Evolutionary conservation across 1,284 basidiomycete species (phyloP).

Genomic region (Porogramme epimiltina): DNA sequence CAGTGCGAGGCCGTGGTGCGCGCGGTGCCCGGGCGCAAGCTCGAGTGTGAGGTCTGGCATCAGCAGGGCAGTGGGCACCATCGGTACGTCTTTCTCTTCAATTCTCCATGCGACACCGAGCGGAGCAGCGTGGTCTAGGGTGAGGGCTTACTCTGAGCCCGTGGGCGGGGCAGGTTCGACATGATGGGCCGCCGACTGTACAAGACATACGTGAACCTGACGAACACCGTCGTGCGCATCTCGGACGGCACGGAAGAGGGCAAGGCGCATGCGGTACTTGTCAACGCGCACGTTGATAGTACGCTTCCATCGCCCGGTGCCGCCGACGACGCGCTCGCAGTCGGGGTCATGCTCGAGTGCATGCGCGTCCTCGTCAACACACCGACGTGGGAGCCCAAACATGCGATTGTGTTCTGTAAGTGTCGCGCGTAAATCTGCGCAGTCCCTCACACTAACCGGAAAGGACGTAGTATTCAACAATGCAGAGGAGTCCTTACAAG

Average conservation of each 20-base stretch:
- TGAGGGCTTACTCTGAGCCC: too few species aligned
- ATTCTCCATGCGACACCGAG: too few species aligned
- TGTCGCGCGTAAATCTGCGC: constrained; percentile 8
- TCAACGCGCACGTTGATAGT: constrained; percentile 91
- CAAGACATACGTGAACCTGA: constrained; percentile 88
- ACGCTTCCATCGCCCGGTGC: constrained; percentile 83
- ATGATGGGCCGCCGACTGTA: constrained; percentile 86
- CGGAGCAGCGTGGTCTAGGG: too few species aligned
- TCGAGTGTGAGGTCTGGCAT: constrained; percentile 87
- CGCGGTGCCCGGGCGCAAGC: constrained; percentile 50
- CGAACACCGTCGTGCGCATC: constrained; percentile 88
- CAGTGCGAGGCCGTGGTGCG: constrained; percentile 61
- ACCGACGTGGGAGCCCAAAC: constrained; percentile 71
- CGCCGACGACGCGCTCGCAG: constrained; percentile 85
- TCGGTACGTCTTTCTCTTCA: constrained; percentile 60
- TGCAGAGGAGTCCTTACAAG: constrained; percentile 93
- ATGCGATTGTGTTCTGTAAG: constrained; percentile 87
- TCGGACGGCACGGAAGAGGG: constrained; percentile 77
- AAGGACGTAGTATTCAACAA: constrained; percentile 87
- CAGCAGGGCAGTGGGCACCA: constrained; percentile 87
- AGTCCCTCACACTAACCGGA: not conserved
- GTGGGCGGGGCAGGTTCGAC: constrained; percentile 61
- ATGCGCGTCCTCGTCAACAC: constrained; percentile 81
- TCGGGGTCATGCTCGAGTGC: constrained; percentile 92
- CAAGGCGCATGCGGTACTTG: constrained; percentile 82